Conservation (phyloP, 441 rosid species). For the Pelargonium cotyledonis region DNA sequence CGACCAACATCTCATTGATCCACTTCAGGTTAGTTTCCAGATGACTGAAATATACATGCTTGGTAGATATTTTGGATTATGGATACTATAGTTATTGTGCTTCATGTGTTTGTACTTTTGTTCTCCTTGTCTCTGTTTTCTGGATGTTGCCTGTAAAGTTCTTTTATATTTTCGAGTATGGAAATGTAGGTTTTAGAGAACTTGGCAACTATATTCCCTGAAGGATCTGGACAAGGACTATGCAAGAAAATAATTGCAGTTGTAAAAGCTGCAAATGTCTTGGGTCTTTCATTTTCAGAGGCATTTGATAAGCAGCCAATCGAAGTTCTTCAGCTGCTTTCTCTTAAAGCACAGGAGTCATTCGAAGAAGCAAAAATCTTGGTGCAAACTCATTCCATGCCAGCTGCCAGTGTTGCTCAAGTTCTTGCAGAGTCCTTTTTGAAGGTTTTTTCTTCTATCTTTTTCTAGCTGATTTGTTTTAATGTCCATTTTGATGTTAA, state of each 20-base stretch:
- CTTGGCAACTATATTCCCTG: slow-evolving; percentile 54
- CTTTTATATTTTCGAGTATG: slow-evolving; percentile 16
- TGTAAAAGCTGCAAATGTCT: slow-evolving; percentile 76
- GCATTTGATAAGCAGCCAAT: slow-evolving; percentile 86
- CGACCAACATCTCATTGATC: slow-evolving; percentile 42
- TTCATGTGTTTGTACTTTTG: neutral
- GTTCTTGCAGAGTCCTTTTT: slow-evolving; percentile 98
- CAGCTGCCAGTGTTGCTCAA: slow-evolving; percentile 83
- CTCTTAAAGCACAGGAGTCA: slow-evolving; percentile 98
- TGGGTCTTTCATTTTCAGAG: slow-evolving; percentile 83
- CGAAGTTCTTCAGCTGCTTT: slow-evolving; percentile 87
- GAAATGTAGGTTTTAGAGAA: slow-evolving; percentile 65
- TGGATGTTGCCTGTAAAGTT: neutral
- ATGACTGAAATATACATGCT: neutral
- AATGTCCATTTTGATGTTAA: neutral
- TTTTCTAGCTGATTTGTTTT: neutral
- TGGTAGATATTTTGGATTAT: neutral
- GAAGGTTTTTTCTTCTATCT: slow-evolving; percentile 44
- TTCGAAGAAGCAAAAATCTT: slow-evolving; percentile 82
- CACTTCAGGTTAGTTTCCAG: slow-evolving; percentile 57
- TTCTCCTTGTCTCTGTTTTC: slow-evolving; percentile 1
- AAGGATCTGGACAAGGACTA: slow-evolving; percentile 85
- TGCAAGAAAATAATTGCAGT: slow-evolving; percentile 83
- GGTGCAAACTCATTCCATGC: slow-evolving; percentile 84
- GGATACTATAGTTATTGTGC: neutral